phyloP scores from a whole-genome alignment of 305 asterid genomes.

The Plantago rigida region DNA sequence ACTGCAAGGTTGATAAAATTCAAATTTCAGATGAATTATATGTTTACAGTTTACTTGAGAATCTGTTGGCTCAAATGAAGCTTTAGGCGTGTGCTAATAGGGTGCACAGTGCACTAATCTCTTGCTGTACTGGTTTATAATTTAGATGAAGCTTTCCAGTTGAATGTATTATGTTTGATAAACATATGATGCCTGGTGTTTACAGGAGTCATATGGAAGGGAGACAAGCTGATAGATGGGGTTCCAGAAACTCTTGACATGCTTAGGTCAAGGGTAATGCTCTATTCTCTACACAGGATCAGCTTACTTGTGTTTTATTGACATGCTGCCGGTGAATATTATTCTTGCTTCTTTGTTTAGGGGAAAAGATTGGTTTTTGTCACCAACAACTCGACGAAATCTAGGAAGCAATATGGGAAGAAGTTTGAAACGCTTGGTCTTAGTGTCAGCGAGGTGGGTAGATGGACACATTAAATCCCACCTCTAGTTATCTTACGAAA shows the following conservation, averaged over 20 bases:
- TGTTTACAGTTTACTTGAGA: not conserved
- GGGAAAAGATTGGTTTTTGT: slow-evolving; percentile 94
- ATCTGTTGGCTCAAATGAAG: not conserved
- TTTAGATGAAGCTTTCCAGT: not conserved
- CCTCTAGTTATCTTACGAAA: slow-evolving; percentile 5
- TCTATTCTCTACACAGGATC: slow-evolving; percentile 11
- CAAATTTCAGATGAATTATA: not conserved
- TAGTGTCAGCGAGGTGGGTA: slow-evolving; percentile 64
- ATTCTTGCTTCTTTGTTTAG: slow-evolving; percentile 39
- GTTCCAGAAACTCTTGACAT: slow-evolving; percentile 97
- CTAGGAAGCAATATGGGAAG: slow-evolving; percentile 89
- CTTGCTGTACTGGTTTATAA: not conserved
- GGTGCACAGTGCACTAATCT: not conserved
- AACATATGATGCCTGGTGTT: slow-evolving; percentile 22
- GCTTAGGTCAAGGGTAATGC: slow-evolving; percentile 76
- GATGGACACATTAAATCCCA: slow-evolving; percentile 15
- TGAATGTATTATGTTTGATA: not conserved
- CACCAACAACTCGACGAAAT: slow-evolving; percentile 95
- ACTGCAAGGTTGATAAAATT: not conserved
- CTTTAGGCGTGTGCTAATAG: not conserved
- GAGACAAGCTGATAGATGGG: slow-evolving; percentile 85
- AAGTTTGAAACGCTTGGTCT: slow-evolving; percentile 95
- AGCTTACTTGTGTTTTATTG: slow-evolving; percentile 14
- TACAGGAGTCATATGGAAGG: slow-evolving; percentile 98
- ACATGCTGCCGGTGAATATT: slow-evolving; percentile 17